These are phyloP conservation scores for Chaetothyriales sp. DNA, from an alignment of 2,329 filamentous ascomycete species.

Conservation along the genomic window DNA sequence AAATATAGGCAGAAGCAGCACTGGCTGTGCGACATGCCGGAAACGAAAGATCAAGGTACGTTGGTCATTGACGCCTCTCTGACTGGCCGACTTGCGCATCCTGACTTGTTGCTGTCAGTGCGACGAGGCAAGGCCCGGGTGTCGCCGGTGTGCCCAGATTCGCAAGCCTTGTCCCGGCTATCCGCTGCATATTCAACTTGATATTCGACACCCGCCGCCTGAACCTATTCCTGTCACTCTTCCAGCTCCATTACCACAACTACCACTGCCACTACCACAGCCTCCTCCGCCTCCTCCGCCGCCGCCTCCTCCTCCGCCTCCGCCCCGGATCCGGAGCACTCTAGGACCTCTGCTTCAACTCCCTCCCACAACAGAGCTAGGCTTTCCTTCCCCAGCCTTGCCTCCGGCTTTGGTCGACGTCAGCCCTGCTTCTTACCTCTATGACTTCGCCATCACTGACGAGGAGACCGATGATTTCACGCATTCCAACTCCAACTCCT, in stretches of 20 bases:
- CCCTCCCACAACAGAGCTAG: not conserved
- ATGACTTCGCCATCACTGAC: not conserved
- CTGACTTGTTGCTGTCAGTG: slow-evolving; percentile 6
- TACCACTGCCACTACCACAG: not conserved
- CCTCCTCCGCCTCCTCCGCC: not conserved
- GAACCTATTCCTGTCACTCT: not conserved
- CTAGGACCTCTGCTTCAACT: not conserved
- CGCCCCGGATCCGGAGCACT: not conserved
- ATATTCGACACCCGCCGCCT: slow-evolving; percentile 2
- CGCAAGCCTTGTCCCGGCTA: slow-evolving; percentile 14
- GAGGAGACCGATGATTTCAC: not conserved
- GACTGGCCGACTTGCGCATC: not conserved
- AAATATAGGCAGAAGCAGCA: slow-evolving; percentile 16
- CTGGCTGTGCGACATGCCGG: slow-evolving; percentile 11
- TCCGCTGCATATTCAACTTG: slow-evolving; percentile 14
- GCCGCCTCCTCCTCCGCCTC: not conserved
- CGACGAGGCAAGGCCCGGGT: slow-evolving; percentile 13
- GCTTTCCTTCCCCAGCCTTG: not conserved
- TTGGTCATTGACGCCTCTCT: not conserved
- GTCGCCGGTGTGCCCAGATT: slow-evolving; percentile 12
- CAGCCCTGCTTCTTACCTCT: not conserved
- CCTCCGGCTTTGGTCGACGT: not conserved
- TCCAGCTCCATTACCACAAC: not conserved
- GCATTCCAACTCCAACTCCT: not conserved
- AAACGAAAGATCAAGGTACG: slow-evolving; percentile 13